Conservation (phyloP, 2,329 filamentous ascomycete genomes). For the Pestalotiopsis sp. region DNA sequence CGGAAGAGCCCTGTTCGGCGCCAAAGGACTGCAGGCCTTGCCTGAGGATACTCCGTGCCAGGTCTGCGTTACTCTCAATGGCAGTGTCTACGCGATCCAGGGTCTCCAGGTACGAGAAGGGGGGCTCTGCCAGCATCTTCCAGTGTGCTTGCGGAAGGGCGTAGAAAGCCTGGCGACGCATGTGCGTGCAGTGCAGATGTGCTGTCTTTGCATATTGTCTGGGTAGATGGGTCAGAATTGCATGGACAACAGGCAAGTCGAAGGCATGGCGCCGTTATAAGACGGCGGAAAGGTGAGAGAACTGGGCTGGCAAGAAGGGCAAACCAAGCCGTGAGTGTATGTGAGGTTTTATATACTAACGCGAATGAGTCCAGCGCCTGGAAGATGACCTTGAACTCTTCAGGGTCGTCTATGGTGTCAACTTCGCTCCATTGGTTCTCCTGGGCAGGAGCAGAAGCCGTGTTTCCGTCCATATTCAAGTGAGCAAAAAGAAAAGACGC, state of each 20-base stretch:
- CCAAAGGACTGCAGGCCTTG: conserved; percentile 70
- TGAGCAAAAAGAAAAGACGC: not conserved
- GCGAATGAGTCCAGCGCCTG: conserved; percentile 86
- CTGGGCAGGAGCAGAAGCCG: conserved; percentile 23
- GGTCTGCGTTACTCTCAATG: conserved; percentile 84
- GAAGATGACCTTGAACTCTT: conserved; percentile 80
- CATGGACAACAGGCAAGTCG: no score
- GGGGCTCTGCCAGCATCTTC: conserved; percentile 77
- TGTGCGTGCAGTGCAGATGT: conserved; percentile 89
- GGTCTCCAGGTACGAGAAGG: conserved; percentile 81
- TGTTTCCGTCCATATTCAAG: conserved; percentile 18
- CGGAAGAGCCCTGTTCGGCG: conserved; percentile 35
- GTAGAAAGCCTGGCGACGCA: conserved; percentile 91
- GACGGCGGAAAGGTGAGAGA: not conserved
- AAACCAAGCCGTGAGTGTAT: not conserved
- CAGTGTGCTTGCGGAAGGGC: conserved; percentile 83
- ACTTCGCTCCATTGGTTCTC: conserved; percentile 60
- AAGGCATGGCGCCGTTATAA: not conserved
- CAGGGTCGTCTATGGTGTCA: conserved; percentile 71
- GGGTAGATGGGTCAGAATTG: conserved; percentile 6
- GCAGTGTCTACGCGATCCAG: conserved; percentile 81
- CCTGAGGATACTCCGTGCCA: conserved; percentile 79
- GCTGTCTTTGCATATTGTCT: conserved; percentile 85
- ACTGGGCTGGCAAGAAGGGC: not conserved
- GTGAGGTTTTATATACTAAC: conserved; percentile 54